phyloP scores from a whole-genome alignment of 2,329 filamentous ascomycete genomes.

The Talaromyces rugulosus region DNA sequence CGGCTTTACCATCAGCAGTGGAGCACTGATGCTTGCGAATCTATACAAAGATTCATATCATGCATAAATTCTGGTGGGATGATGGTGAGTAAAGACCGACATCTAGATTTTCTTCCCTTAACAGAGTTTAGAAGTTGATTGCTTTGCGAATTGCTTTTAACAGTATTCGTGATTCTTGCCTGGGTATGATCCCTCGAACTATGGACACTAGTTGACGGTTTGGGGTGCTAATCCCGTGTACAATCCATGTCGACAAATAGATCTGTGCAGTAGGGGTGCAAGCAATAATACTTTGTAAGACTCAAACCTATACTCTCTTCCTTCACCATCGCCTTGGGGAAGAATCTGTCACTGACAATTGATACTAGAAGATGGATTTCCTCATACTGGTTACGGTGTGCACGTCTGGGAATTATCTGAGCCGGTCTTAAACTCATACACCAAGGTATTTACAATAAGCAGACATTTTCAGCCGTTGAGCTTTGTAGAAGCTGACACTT shows the following conservation, averaged over 20 bases:
- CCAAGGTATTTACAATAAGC: background rate
- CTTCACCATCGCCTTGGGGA: background rate
- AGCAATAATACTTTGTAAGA: slow-evolving; percentile 7
- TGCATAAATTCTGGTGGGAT: slow-evolving; percentile 18
- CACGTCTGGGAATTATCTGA: background rate
- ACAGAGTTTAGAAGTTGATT: background rate
- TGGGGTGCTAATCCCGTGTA: background rate
- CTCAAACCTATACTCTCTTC: background rate
- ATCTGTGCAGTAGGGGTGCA: background rate
- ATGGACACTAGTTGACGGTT: background rate
- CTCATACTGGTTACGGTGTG: background rate
- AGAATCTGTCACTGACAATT: background rate
- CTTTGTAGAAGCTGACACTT: background rate
- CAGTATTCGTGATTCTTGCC: slow-evolving; percentile 10
- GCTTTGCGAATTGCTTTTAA: background rate
- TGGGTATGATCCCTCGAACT: background rate
- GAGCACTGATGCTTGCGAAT: slow-evolving; percentile 5
- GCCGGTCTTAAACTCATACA: background rate
- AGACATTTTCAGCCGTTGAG: background rate
- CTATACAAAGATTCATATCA: slow-evolving; percentile 13
- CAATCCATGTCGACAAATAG: background rate
- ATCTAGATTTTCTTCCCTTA: background rate
- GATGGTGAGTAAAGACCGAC: slow-evolving; percentile 10
- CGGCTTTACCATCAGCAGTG: background rate
- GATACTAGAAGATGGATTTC: background rate